These are phyloP conservation scores for Penicillium sp. DNA, from an alignment of 2,329 filamentous ascomycete genomes.

Conservation along the genomic window DNA sequence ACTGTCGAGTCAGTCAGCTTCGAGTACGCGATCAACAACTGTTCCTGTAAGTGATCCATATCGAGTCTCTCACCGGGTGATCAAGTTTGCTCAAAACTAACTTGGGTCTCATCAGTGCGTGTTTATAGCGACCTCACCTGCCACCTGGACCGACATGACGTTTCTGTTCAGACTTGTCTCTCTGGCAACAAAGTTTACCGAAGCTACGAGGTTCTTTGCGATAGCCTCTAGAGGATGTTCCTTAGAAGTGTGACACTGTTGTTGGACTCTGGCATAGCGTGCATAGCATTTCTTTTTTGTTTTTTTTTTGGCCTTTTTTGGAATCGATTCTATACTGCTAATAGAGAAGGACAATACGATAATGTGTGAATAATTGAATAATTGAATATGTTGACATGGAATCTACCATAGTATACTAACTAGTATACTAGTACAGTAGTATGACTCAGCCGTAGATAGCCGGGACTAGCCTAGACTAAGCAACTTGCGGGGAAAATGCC, in stretches of 20 bases:
- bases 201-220: conserved; percentile 14
- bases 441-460: too few species aligned
- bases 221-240: not conserved
- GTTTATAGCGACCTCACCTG: conserved; percentile 15
- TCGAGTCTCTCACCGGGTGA: not conserved
- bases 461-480: too few species aligned
- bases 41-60: conserved; percentile 11
- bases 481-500: not conserved
- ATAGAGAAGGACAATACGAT: too few species aligned
- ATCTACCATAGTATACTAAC: too few species aligned
- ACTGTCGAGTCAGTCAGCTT: conserved; percentile 17
- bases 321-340: too few species aligned
- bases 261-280: too few species aligned
- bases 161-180: conserved; percentile 4
- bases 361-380: too few species aligned
- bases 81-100: conserved; percentile 1
- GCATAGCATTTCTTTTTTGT: too few species aligned
- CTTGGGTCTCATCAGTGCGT: conserved; percentile 1
- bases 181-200: conserved; percentile 8
- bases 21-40: conserved; percentile 15
- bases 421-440: too few species aligned
- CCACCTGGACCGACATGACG: conserved; percentile 4
- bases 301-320: too few species aligned
- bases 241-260: not conserved
- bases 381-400: too few species aligned